Conservation (phyloP, 768 basidiomycete species). For the Gautieria morchelliformis region DNA sequence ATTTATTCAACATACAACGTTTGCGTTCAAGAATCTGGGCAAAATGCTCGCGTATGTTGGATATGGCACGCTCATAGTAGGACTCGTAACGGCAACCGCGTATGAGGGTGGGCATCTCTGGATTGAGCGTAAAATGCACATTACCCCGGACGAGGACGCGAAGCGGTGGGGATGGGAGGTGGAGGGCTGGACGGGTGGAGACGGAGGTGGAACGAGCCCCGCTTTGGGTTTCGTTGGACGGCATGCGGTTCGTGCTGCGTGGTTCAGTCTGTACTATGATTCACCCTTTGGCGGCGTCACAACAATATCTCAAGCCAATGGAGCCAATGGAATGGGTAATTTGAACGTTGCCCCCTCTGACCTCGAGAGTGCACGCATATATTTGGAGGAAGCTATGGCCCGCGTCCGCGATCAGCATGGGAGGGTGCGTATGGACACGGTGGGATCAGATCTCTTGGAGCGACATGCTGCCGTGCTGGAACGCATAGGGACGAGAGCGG, state of each 20-base stretch:
- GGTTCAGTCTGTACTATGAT: conserved; percentile 60
- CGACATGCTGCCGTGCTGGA: conserved; percentile 52
- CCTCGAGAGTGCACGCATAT: conserved; percentile 43
- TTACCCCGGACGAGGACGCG: conserved; percentile 42
- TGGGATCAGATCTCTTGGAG: conserved; percentile 39
- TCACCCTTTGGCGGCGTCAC: conserved; percentile 28
- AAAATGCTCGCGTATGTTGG: conserved; percentile 1
- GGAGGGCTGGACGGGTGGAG: conserved; percentile 38
- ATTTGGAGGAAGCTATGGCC: conserved; percentile 37
- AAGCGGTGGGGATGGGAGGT: conserved; percentile 60
- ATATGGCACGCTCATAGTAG: conserved; percentile 19
- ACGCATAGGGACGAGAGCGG: conserved; percentile 42
- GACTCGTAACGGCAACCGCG: conserved; percentile 33
- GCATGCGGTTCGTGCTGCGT: conserved; percentile 57
- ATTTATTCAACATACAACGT: background rate
- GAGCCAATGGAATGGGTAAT: conserved; percentile 23
- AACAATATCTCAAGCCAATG: conserved; percentile 27
- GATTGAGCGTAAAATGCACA: conserved; percentile 48
- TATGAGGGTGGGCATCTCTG: conserved; percentile 53
- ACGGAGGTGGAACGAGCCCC: conserved; percentile 58
- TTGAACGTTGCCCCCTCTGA: conserved; percentile 44
- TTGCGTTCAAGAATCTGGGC: conserved; percentile 4
- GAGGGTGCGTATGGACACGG: conserved; percentile 38
- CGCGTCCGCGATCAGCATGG: conserved; percentile 23
- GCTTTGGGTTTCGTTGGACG: conserved; percentile 52